These are phyloP conservation scores for Cardamine chenopodiifolia DNA, from an alignment of 345 rosid genomes.

Conservation along the genomic window DNA sequence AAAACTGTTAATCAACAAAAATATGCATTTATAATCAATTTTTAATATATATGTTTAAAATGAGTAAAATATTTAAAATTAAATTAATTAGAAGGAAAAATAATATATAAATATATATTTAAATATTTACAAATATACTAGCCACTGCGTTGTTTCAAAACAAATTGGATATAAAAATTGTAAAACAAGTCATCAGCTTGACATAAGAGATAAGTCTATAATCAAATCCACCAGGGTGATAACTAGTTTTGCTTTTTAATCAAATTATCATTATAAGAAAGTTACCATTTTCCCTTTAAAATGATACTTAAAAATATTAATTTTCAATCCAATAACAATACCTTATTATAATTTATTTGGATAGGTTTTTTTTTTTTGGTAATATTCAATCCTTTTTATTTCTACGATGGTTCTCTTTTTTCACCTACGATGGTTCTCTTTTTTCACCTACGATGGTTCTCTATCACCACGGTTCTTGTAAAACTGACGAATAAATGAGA, in stretches of 20 bases:
- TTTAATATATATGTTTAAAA: too few relatives aligned
- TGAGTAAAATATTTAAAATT: too few relatives aligned
- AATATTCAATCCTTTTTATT: background rate
- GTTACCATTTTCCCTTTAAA: background rate
- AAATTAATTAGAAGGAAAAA: too few relatives aligned
- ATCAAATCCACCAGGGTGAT: background rate
- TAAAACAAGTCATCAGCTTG: constrained; percentile 27
- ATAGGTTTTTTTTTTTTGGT: background rate
- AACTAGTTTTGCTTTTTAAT: background rate
- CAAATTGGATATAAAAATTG: constrained; percentile 17
- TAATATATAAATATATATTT: too few relatives aligned
- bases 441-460: background rate
- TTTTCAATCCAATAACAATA: background rate
- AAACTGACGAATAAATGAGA: background rate
- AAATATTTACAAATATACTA: background rate
- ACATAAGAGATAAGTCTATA: background rate
- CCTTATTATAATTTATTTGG: background rate
- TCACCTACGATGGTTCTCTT: too few relatives aligned
- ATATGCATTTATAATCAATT: too few relatives aligned
- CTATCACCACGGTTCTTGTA: background rate
- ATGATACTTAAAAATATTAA: too few relatives aligned
- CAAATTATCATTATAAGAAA: background rate
- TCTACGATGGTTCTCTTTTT: background rate
- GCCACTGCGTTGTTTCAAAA: constrained; percentile 2
- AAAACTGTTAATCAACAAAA: too few relatives aligned